phyloP scores from a whole-genome alignment of 2,329 filamentous ascomycete genomes.

The Talaromyces sp. region DNA sequence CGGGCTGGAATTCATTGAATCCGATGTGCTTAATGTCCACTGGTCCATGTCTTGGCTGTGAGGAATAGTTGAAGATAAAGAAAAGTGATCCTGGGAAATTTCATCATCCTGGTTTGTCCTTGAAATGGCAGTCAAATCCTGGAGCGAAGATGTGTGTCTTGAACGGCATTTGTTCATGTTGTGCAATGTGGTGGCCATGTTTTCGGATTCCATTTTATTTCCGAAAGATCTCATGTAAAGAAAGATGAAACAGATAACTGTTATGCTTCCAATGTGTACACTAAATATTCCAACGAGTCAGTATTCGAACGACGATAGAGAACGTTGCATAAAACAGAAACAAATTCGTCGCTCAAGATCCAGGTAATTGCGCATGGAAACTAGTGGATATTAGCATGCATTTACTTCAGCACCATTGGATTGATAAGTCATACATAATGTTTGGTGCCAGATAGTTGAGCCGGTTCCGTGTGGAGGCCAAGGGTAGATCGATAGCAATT shows the following conservation, averaged over 20 bases:
- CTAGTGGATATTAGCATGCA: slow-evolving; percentile 11
- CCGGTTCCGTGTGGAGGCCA: slow-evolving; percentile 1
- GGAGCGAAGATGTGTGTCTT: slow-evolving; percentile 35
- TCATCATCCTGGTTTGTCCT: slow-evolving; percentile 43
- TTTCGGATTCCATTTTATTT: slow-evolving; percentile 36
- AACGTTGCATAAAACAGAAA: slow-evolving; percentile 14
- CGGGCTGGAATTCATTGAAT: slow-evolving; percentile 37
- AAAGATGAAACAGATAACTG: slow-evolving; percentile 9
- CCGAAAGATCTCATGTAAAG: slow-evolving; percentile 36
- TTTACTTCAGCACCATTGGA: not conserved
- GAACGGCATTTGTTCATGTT: slow-evolving; percentile 34
- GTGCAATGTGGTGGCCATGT: slow-evolving; percentile 34
- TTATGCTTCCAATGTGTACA: slow-evolving; percentile 22
- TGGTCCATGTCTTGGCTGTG: slow-evolving; percentile 37
- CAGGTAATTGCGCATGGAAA: not conserved
- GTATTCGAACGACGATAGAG: slow-evolving; percentile 17
- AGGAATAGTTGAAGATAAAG: slow-evolving; percentile 39
- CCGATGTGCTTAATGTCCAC: slow-evolving; percentile 39
- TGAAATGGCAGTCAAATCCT: slow-evolving; percentile 39
- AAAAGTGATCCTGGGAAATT: slow-evolving; percentile 41
- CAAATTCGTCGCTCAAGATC: slow-evolving; percentile 17
- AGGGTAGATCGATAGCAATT: not conserved
- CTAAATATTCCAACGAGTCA: slow-evolving; percentile 27
- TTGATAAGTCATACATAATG: slow-evolving; percentile 1
- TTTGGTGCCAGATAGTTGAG: not conserved